phyloP scores from a whole-genome alignment of 345 rosid genomes.

The Populus ilicifolia region DNA sequence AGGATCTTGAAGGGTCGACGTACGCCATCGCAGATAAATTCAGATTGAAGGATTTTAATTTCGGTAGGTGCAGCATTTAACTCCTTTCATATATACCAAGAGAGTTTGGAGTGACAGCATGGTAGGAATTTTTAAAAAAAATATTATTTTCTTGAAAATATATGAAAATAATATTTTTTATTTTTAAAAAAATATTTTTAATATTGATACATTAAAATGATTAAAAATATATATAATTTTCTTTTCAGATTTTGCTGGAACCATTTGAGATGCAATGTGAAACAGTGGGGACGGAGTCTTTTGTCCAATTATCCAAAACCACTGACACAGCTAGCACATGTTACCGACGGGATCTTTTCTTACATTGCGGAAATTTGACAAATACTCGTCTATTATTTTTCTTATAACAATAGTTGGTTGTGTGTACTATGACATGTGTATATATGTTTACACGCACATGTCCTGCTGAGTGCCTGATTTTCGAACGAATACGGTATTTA shows the following conservation, averaged over 20 bases:
- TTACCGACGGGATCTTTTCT: not conserved
- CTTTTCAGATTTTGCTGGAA: no score
- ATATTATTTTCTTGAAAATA: not conserved
- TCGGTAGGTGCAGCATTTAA: not conserved
- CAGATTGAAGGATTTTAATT: not conserved
- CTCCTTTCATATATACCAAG: not conserved
- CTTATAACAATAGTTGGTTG: not conserved
- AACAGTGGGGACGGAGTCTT: not conserved
- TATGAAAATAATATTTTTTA: no score
- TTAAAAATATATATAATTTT: no score
- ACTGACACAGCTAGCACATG: no score
- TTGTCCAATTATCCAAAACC: not conserved
- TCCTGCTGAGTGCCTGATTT: not conserved
- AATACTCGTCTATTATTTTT: no score
- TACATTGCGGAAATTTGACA: not conserved
- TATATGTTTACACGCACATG: not conserved
- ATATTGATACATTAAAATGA: no score
- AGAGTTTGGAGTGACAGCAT: not conserved
- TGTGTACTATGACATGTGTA: not conserved
- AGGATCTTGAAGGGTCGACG: no score
- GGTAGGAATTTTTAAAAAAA: not conserved
- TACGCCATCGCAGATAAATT: not conserved
- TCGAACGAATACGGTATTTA: not conserved
- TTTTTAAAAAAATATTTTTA: no score
- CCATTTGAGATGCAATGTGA: no score